Base-by-base conservation (phyloP, 169 alveolate genomes). In the Eimeria brunetti region DNA sequence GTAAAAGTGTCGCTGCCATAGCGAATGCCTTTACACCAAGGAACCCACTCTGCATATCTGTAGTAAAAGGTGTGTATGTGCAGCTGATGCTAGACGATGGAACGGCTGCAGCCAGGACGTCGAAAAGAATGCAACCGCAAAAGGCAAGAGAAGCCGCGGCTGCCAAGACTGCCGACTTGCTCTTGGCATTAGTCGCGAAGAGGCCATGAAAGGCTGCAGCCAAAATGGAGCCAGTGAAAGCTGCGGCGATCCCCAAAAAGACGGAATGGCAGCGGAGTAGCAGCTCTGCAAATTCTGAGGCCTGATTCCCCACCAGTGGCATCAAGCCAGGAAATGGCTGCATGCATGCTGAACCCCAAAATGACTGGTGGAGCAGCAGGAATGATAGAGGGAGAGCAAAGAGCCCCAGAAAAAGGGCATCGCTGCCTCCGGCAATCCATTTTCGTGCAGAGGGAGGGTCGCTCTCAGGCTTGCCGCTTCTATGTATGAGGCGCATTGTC, bases 291-390 rank as follows among this genome's bases (percentile, higher is more conserved):
- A 58, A 44, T 11, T 41, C 76, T 24, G 80, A 33, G 60, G 91
- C 91, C 78, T 62, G 91, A 24, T 56, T 53, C 80, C 91, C 91
- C 80, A 85, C 58, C 3, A 62, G 75, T 71, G 78, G 91, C 76
- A 58, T 41, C 62, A 85, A 41, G n/a, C 60, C 80, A 20, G 81
- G 30, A 38, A 85, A 85, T 14, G 80, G 80, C 14, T 85, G 60
- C 81, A 85, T 38, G 58, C 91, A 85, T 38, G 75, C 60, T 9
- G 91, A 85, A 49, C 41, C 49, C 91, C 80, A 85, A 60, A 85
- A 85, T 0, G 80, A 67, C 91, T 85, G 91, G 62, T 62, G 80
- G 20, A 85, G 44, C 62, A 60, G 24, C 58, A 60, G 80, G 7
- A n/a, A 85, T 2, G 91, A 58, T 58, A 85, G n/a, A 6, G 80